These are phyloP conservation scores for Cinnamomum micranthum DNA, from an alignment of 164 flowering plant species.

Conservation along the genomic window DNA sequence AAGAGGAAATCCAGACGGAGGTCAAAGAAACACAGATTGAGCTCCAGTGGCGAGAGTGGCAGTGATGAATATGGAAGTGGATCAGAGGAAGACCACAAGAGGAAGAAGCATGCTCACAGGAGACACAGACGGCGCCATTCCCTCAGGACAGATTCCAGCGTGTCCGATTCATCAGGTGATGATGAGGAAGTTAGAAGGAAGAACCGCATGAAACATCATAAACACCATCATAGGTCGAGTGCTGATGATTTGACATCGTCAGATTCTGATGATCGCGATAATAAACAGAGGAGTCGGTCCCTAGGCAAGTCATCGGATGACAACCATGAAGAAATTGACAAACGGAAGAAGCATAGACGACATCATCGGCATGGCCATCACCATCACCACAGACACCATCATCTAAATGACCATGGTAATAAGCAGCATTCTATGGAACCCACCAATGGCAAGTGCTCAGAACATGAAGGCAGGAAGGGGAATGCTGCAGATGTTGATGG, in stretches of 20 bases:
- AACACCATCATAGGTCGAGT: constrained; percentile 19
- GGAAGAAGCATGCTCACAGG: constrained; percentile 38
- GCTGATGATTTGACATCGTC: constrained; percentile 18
- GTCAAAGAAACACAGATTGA: constrained; percentile 2
- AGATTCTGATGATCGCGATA: constrained; percentile 23
- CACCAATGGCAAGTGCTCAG: constrained; percentile 4
- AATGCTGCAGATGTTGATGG: neutral
- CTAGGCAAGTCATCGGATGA: constrained; percentile 46
- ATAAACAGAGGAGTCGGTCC: constrained; percentile 25
- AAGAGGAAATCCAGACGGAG: constrained; percentile 29
- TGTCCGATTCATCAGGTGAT: constrained; percentile 29
- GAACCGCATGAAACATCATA: constrained; percentile 16
- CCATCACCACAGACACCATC: constrained; percentile 7
- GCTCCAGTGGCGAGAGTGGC: constrained; percentile 29
- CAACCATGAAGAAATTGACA: constrained; percentile 27
- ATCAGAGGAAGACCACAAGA: constrained; percentile 37
- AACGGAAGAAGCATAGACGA: constrained; percentile 21
- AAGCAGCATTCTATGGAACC: neutral
- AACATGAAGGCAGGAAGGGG: constrained; percentile 1
- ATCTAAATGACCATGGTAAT: constrained; percentile 10
- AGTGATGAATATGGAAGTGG: constrained; percentile 39
- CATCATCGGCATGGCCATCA: constrained; percentile 24
- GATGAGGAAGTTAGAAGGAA: constrained; percentile 18
- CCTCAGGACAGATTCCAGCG: constrained; percentile 31
- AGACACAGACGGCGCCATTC: constrained; percentile 31